phyloP scores from a whole-genome alignment of 345 rosid species.

The Eucalyptus rudis region DNA sequence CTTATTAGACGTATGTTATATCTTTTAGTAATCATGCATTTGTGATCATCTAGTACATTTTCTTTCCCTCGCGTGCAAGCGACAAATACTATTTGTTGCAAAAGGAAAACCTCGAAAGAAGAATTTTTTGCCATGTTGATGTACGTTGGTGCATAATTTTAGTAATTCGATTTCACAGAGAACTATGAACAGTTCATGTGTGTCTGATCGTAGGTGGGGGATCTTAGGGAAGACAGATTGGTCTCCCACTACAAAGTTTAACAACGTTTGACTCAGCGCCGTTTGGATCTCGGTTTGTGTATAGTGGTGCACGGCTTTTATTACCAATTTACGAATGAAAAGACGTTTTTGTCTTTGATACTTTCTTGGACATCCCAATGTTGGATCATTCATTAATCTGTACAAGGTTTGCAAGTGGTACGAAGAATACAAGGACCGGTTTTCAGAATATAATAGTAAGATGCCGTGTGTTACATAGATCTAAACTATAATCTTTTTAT shows the following conservation, averaged over 20 bases:
- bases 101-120: background rate
- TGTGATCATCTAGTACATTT: background rate
- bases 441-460: background rate
- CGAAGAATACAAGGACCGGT: background rate
- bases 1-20: background rate
- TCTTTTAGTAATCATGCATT: background rate
- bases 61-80: background rate
- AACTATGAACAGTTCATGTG: background rate
- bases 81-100: background rate
- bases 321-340: background rate
- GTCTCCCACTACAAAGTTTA: background rate
- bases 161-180: background rate
- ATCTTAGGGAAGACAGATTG: background rate
- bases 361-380: background rate
- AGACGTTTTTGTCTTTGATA: background rate
- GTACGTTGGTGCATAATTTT: background rate
- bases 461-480: background rate
- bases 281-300: background rate
- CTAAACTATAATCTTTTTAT: background rate
- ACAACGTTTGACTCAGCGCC: background rate
- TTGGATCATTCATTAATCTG: background rate
- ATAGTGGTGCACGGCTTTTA: background rate
- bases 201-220: background rate
- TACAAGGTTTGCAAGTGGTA: background rate
- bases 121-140: background rate